phyloP scores from a whole-genome alignment of 2,329 filamentous ascomycete genomes.

The Fusarium solani-melongenae region DNA sequence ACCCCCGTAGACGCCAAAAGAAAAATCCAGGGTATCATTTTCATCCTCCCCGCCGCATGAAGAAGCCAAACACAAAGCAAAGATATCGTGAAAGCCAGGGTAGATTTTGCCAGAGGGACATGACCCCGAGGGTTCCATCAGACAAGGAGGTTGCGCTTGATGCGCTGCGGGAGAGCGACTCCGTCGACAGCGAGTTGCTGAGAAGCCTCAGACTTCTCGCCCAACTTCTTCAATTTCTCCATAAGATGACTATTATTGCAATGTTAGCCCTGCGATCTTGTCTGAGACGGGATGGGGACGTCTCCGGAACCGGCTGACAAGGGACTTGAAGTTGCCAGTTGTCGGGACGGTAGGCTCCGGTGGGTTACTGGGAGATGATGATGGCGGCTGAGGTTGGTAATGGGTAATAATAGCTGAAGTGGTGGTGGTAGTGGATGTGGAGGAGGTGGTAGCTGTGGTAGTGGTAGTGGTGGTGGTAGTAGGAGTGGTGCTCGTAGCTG shows the following conservation, averaged over 20 bases:
- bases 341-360: slow-evolving; percentile 30
- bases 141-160: slow-evolving; percentile 54
- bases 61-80: slow-evolving; percentile 3
- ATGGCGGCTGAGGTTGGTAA: slow-evolving; percentile 1
- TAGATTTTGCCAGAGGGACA: neutral
- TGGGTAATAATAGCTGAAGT: slow-evolving; percentile 3
- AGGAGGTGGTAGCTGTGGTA: slow-evolving; percentile 1
- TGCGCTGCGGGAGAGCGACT: slow-evolving; percentile 52
- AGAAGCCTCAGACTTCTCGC: slow-evolving; percentile 50
- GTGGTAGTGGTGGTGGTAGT: slow-evolving; percentile 11
- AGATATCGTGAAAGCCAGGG: neutral
- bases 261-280: slow-evolving; percentile 47
- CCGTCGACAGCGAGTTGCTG: slow-evolving; percentile 49
- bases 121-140: slow-evolving; percentile 3
- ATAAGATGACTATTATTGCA: slow-evolving; percentile 61
- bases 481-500: neutral
- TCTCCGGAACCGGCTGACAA: slow-evolving; percentile 43
- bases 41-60: neutral
- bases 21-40: slow-evolving; percentile 35
- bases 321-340: slow-evolving; percentile 36
- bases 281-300: slow-evolving; percentile 43
- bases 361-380: slow-evolving; percentile 10
- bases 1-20: slow-evolving; percentile 18
- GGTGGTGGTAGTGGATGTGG: slow-evolving; percentile 8
- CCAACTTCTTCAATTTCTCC: slow-evolving; percentile 63